Conservation (phyloP, 306 rosid species). For the Gleditsia sinensis region DNA sequence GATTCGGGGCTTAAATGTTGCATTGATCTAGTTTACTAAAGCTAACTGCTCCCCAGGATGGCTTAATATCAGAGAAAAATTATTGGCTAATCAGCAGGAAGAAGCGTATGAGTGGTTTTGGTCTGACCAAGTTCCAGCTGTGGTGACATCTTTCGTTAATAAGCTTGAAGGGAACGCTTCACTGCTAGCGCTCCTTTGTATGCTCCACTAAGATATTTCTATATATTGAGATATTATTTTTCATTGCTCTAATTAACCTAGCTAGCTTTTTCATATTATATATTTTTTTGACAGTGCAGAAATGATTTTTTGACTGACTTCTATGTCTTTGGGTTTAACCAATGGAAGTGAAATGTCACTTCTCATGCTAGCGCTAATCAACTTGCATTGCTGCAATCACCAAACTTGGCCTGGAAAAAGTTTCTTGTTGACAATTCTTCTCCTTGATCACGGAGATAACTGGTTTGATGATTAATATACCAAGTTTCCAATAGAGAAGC, state of each 20-base stretch:
- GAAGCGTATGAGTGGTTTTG: conserved; percentile 92
- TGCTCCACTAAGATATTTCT: conserved; percentile 41
- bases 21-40: conserved; percentile 72
- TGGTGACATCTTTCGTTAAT: conserved; percentile 68
- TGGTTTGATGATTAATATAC: conserved; percentile 96
- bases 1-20: conserved; percentile 39
- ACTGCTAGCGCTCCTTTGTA: conserved; percentile 72
- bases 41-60: conserved; percentile 79
- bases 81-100: conserved; percentile 81
- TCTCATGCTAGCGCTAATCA: conserved; percentile 82
- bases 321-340: conserved; percentile 41
- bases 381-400: conserved; percentile 83
- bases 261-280: conserved; percentile 18
- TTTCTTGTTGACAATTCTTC: conserved; percentile 86
- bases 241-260: conserved; percentile 22
- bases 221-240: conserved; percentile 28
- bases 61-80: conserved; percentile 76
- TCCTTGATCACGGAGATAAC: conserved; percentile 72
- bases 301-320: conserved; percentile 43
- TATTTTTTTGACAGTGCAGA: conserved; percentile 30
- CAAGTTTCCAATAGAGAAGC: no score
- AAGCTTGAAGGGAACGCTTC: conserved; percentile 70
- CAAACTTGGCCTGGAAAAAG: conserved; percentile 85
- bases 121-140: conserved; percentile 84
- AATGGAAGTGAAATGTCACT: conserved; percentile 63